These are phyloP conservation scores for Sphagnum contortum DNA, from an alignment of 225 moss, liverwort and hornwort genomes.

Conservation along the genomic window DNA sequence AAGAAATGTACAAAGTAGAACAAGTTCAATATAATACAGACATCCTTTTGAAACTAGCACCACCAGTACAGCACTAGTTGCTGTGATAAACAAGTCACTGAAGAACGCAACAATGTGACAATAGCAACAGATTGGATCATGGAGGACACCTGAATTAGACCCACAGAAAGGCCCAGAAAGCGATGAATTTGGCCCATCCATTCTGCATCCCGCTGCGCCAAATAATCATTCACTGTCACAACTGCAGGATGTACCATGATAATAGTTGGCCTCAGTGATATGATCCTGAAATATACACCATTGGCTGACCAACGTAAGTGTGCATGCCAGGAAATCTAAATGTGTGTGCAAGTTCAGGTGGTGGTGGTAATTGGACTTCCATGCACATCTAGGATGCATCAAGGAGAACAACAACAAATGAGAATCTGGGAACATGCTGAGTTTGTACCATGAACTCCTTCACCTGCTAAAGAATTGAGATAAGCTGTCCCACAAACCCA, in stretches of 20 bases:
- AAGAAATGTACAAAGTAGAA: not conserved
- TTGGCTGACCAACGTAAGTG: not conserved
- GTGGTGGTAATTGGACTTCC: too few species aligned
- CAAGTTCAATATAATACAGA: too few species aligned
- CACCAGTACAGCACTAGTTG: too few species aligned
- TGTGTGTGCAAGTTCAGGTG: too few species aligned
- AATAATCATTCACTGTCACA: conserved; percentile 92
- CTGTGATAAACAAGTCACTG: too few species aligned
- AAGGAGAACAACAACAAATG: too few species aligned
- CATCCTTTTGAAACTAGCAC: not conserved
- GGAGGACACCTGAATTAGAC: conserved; percentile 46
- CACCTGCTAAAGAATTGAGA: conserved; percentile 77
- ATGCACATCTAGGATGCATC: too few species aligned
- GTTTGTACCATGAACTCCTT: conserved; percentile 68
- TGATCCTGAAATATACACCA: not conserved
- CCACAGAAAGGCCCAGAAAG: conserved; percentile 86
- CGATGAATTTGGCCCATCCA: conserved; percentile 99
- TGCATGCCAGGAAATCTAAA: too few species aligned
- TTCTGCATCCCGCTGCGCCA: conserved; percentile 88
- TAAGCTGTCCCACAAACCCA: conserved; percentile 42
- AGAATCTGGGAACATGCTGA: too few species aligned
- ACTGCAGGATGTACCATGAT: conserved; percentile 24
- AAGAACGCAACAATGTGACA: too few species aligned
- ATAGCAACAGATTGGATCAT: too few species aligned
- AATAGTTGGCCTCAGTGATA: not conserved